Evolutionary conservation across 2,329 filamentous ascomycete genomes (phyloP).

Genomic region (Diaporthe aspalathi): DNA sequence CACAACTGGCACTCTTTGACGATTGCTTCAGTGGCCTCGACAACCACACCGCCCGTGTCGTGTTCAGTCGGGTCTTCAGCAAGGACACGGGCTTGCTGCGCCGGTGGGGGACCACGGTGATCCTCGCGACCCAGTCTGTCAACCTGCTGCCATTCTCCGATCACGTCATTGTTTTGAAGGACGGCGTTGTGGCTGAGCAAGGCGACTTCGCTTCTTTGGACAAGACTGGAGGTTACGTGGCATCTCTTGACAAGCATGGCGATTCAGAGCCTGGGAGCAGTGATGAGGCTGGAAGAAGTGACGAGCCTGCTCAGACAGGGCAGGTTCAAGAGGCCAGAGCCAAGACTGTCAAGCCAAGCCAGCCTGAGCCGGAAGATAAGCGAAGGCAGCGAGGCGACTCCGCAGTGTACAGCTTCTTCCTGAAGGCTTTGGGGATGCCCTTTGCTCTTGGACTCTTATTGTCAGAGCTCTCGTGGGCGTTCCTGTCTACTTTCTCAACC

Average conservation of each 20-base stretch:
- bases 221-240: conserved; percentile 2
- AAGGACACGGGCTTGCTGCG: conserved; percentile 53
- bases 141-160: conserved; percentile 13
- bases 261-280: neutral
- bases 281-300: neutral
- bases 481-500: conserved; percentile 28
- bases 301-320: neutral
- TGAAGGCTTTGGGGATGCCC: neutral
- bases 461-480: conserved; percentile 8
- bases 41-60: conserved; percentile 53
- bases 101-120: conserved; percentile 50
- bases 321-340: neutral
- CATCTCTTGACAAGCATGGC: neutral
- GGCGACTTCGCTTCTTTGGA: neutral
- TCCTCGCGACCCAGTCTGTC: conserved; percentile 39
- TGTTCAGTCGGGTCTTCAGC: conserved; percentile 57
- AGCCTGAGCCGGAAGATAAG: conserved; percentile 3
- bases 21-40: conserved; percentile 60
- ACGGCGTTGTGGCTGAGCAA: conserved; percentile 15
- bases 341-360: neutral
- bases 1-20: conserved; percentile 56
- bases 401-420: conserved; percentile 1
- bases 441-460: neutral
- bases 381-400: conserved; percentile 27
- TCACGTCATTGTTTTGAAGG: conserved; percentile 13